Conservation (phyloP, 202 grass and related monocot genomes). For the Musa balbisiana region DNA sequence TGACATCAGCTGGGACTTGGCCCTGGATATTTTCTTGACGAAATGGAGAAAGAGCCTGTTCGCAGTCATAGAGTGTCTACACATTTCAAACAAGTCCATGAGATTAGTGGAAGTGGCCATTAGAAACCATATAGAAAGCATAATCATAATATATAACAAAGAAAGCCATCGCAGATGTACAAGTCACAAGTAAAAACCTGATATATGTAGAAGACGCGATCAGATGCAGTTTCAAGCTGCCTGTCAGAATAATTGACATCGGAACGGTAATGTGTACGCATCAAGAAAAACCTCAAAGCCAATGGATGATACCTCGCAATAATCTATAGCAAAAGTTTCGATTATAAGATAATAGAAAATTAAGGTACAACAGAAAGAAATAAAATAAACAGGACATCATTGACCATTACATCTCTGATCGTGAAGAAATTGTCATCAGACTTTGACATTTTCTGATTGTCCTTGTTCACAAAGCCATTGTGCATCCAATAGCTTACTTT, state of each 20-base stretch:
- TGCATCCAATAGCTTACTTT: conserved; percentile 60
- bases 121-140: background rate
- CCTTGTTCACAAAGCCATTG: conserved; percentile 81
- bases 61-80: conserved; percentile 74
- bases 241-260: conserved; percentile 84
- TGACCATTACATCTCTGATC: conserved; percentile 68
- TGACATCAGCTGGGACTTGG: conserved; percentile 40
- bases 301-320: conserved; percentile 78
- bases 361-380: background rate
- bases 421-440: conserved; percentile 94
- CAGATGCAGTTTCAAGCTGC: conserved; percentile 62
- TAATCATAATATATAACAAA: background rate
- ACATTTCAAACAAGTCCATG: background rate
- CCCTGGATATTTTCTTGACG: conserved; percentile 36
- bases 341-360: background rate
- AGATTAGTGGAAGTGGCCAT: background rate
- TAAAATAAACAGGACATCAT: background rate
- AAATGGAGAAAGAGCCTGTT: conserved; percentile 41
- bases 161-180: background rate
- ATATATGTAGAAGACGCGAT: conserved; percentile 82
- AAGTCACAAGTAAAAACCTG: conserved; percentile 39
- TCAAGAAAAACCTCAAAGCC: conserved; percentile 89
- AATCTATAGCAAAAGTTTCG: conserved; percentile 37
- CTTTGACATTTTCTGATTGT: conserved; percentile 95
- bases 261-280: conserved; percentile 84